Evolutionary conservation across 306 rosid species (phyloP), one percentile per base, ranked within the genome.

Genomic region (Quercus rubra): DNA sequence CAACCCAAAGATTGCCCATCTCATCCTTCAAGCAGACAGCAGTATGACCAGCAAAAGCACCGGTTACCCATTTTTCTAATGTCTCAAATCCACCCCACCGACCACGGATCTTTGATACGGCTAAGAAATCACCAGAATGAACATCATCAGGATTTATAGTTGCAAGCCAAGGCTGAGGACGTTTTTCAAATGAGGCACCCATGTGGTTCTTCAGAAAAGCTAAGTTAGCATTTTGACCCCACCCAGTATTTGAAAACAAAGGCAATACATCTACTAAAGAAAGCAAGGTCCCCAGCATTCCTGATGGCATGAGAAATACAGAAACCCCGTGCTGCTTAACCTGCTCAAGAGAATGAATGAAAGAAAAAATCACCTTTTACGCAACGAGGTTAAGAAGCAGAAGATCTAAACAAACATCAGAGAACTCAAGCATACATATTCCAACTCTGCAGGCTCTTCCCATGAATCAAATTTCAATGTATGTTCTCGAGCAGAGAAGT

Each of bases 11-110:
- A 80, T 88, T 90, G 23, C 98, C 99, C 89, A 74, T 86, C 38
- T 92, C 98, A 78, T 95, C 99, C 87, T 95, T 95, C 85, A 92
- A 90, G 90, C 99, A 95, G 79, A 95, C 99, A 46, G 99, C 90
- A 52, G 99, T 92, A 86, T 95, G 99, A 76, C 99, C 99, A 67
- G 99, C 99, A 91, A 92, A 95, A 82, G 99, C 89, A 74, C 99
- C 99, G 0, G 99, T 92, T 25, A 95, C 98, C 99, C 99, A 95
- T 85, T 92, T 95, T 73, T 95, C 99, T 69, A 95, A 87, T 33
- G 98, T 92, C 92, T 95, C 98, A 79, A 95, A 95, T 79, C 99
- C 99, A 69, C 98, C 99, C 99, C 99, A 95, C 74, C 98, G 91
- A 76, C 98, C 99, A 55, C 99, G 98, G 70, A 95, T 92, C 92